A percentile compares a stretch with the other conserved stretches of the same genome.
phyloP scores from a whole-genome alignment of 2,329 filamentous ascomycete species.

The Niveomyces coronatus region DNA sequence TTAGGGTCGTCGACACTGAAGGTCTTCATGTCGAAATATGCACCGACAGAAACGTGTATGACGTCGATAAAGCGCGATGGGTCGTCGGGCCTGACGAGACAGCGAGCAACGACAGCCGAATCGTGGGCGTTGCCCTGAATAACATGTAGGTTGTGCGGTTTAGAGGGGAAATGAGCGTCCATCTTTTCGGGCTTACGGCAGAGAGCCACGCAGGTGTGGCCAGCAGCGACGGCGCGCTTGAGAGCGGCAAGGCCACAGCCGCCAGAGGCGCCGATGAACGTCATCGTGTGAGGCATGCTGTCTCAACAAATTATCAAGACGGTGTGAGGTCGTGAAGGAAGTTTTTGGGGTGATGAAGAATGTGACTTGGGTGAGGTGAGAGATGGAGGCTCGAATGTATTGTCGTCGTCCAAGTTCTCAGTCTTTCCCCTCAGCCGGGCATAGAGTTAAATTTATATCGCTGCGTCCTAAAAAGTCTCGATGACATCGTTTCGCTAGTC shows the following conservation, averaged over 20 bases:
- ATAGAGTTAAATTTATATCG: too few relatives aligned
- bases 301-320: too few relatives aligned
- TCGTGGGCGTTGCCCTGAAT: slow-evolving; percentile 29
- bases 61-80: slow-evolving; percentile 24
- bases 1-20: slow-evolving; percentile 26
- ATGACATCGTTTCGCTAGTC: too few relatives aligned
- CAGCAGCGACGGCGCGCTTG: slow-evolving; percentile 24
- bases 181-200: slow-evolving; percentile 32
- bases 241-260: slow-evolving; percentile 30
- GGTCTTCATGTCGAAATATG: slow-evolving; percentile 15
- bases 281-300: slow-evolving; percentile 13
- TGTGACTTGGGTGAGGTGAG: too few relatives aligned
- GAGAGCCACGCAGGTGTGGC: slow-evolving; percentile 29
- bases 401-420: too few relatives aligned
- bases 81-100: slow-evolving; percentile 20
- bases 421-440: too few relatives aligned
- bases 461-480: too few relatives aligned
- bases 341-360: too few relatives aligned
- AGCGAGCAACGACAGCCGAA: slow-evolving; percentile 20
- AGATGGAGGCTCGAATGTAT: too few relatives aligned
- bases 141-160: slow-evolving; percentile 35
- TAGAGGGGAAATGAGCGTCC: slow-evolving; percentile 19
- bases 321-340: too few relatives aligned
- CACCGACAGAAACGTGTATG: slow-evolving; percentile 31
- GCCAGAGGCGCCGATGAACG: slow-evolving; percentile 33